Percentiles rank a stretch among this genome's conserved stretches.
Evolutionary conservation across 2,329 filamentous ascomycete genomes (phyloP).

Genomic region (Scedosporium dehoogii): DNA sequence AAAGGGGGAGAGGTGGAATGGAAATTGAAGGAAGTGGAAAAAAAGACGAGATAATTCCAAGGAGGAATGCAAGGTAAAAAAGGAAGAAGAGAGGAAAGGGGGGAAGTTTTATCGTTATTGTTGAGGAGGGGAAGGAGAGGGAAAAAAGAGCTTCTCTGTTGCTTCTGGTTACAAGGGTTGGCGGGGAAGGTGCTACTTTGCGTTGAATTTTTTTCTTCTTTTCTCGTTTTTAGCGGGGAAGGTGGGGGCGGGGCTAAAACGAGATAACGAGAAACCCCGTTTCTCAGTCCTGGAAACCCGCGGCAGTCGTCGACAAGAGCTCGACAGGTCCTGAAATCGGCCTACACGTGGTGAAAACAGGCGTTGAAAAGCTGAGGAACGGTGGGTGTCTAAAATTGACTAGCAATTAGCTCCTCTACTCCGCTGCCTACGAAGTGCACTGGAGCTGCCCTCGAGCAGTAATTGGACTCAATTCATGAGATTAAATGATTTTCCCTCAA

Average conservation of each 20-base stretch:
- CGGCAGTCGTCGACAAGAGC: background rate
- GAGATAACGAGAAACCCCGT: background rate
- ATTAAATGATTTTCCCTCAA: background rate
- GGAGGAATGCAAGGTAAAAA: too few species aligned
- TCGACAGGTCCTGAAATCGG: background rate
- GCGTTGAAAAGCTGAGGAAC: background rate
- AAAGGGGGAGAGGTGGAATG: conserved; percentile 6
- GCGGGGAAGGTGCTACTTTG: background rate
- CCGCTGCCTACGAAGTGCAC: background rate
- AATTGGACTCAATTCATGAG: background rate
- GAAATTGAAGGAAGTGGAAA: background rate
- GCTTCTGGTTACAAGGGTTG: conserved; percentile 1
- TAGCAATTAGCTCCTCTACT: background rate
- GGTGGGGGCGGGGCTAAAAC: background rate
- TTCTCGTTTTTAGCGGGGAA: background rate
- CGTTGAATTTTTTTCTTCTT: background rate
- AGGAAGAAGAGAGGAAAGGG: background rate
- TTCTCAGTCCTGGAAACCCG: background rate
- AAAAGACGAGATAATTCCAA: background rate
- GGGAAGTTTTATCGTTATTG: background rate
- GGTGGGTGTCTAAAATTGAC: background rate
- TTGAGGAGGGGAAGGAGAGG: conserved; percentile 7
- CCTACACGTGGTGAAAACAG: background rate
- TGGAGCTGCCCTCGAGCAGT: too few species aligned
- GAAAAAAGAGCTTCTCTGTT: conserved; percentile 10